phyloP scores from a whole-genome alignment of 2,329 filamentous ascomycete species.

The Fusarium neocosmosporiellum region DNA sequence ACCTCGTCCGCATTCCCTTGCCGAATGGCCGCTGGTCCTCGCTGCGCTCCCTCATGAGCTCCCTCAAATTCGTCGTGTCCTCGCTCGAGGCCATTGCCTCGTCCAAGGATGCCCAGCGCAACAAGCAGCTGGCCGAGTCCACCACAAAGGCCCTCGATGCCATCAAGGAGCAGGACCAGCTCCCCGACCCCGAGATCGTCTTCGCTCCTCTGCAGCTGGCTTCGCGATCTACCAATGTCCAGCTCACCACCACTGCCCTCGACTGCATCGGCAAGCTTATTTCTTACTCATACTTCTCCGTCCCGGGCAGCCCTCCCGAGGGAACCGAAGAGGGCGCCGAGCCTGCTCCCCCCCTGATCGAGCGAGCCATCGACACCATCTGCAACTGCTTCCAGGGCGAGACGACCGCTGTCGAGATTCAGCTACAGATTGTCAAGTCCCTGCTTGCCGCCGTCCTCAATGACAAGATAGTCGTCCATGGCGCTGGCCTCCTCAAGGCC shows the following conservation, averaged over 20 bases:
- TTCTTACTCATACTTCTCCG: conserved; percentile 97
- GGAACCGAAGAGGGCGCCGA: conserved; percentile 54
- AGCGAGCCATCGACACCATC: conserved; percentile 98
- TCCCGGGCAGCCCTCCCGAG: conserved; percentile 61
- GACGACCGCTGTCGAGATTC: conserved; percentile 89
- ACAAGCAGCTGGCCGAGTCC: conserved; percentile 84
- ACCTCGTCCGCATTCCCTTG: conserved; percentile 12
- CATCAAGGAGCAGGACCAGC: conserved; percentile 85
- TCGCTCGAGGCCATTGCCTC: conserved; percentile 91
- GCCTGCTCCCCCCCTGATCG: conserved; percentile 79
- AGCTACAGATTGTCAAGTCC: conserved; percentile 98
- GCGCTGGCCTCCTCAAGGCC: conserved; percentile 93
- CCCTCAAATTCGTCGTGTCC: conserved; percentile 94
- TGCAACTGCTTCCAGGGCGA: conserved; percentile 99
- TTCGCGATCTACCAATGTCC: conserved; percentile 85
- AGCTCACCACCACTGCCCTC: conserved; percentile 88
- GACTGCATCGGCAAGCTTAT: conserved; percentile 99
- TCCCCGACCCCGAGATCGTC: conserved; percentile 90
- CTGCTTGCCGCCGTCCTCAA: conserved; percentile 94
- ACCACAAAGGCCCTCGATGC: conserved; percentile 84
- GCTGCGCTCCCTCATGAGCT: conserved; percentile 78
- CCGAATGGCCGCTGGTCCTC: conserved; percentile 59
- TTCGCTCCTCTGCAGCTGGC: conserved; percentile 93
- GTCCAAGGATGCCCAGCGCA: conserved; percentile 90
- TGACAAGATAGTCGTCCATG: conserved; percentile 98